A percentile compares a stretch with the other conserved stretches of the same genome.
These are phyloP conservation scores for Aspergillus campestris DNA, from an alignment of 495 filamentous ascomycete genomes.

Conservation along the genomic window DNA sequence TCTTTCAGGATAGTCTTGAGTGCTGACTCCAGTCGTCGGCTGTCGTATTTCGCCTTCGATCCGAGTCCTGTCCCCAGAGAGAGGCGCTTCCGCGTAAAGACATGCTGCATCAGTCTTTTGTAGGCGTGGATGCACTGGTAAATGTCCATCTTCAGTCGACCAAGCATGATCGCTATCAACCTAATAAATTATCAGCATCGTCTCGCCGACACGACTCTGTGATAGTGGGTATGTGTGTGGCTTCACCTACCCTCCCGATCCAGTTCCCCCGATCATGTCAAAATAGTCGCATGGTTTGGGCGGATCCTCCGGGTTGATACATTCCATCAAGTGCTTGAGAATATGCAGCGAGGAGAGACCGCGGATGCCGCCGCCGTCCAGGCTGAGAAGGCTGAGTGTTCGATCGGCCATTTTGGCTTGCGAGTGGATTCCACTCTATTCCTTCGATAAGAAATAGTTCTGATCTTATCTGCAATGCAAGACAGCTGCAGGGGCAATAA, in stretches of 20 bases:
- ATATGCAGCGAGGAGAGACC: constrained; percentile 45
- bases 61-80: constrained; percentile 19
- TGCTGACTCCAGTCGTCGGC: constrained; percentile 27
- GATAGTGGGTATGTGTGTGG: not conserved
- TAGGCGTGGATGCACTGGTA: constrained; percentile 41
- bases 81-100: constrained; percentile 32
- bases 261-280: constrained; percentile 34
- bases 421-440: too few relatives aligned
- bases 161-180: constrained; percentile 32
- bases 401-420: constrained; percentile 9
- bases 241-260: constrained; percentile 33
- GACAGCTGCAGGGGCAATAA: too few relatives aligned
- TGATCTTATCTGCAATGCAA: too few relatives aligned
- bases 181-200: constrained; percentile 3
- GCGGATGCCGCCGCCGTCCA: constrained; percentile 50
- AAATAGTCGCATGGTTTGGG: constrained; percentile 44
- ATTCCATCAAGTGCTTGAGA: constrained; percentile 40
- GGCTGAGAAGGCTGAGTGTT: constrained; percentile 28
- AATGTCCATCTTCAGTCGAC: constrained; percentile 37
- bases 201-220: not conserved
- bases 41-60: constrained; percentile 30
- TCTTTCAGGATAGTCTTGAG: constrained; percentile 32
- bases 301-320: constrained; percentile 28
- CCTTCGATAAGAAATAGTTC: too few relatives aligned
- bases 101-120: constrained; percentile 18